Evolutionary conservation across 1,284 basidiomycete genomes (phyloP).

Genomic region (Porodaedalea pini): DNA sequence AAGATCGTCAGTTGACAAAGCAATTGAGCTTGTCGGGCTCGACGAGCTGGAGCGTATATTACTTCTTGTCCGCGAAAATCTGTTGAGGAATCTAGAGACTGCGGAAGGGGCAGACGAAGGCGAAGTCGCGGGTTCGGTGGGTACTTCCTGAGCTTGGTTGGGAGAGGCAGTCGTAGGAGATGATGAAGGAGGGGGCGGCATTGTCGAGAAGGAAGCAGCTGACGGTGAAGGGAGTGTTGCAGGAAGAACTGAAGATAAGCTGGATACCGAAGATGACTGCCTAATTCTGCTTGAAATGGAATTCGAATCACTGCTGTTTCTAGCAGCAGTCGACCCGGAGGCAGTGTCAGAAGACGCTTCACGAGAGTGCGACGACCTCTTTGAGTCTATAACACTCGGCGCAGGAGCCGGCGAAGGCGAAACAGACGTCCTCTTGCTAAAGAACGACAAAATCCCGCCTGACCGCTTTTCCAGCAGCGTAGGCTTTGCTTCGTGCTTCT

Average conservation of each 20-base stretch:
- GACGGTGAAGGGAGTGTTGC: conserved; percentile 6
- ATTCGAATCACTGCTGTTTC: conserved; percentile 34
- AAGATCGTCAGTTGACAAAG: conserved; percentile 66
- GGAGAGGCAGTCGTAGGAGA: background rate
- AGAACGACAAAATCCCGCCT: conserved; percentile 67
- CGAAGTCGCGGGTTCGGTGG: background rate
- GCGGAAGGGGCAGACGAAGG: conserved; percentile 20
- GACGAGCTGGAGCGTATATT: conserved; percentile 29
- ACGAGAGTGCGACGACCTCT: conserved; percentile 9
- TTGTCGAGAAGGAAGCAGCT: background rate
- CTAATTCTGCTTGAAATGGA: conserved; percentile 1
- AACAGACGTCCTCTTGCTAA: conserved; percentile 39
- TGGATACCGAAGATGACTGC: conserved; percentile 13
- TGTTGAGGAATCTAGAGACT: conserved; percentile 31
- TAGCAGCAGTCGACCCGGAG: conserved; percentile 20
- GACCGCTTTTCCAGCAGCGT: conserved; percentile 42
- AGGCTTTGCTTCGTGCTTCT: conserved; percentile 43
- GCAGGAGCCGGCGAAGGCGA: conserved; percentile 17
- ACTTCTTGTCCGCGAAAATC: conserved; percentile 53
- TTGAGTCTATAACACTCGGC: background rate
- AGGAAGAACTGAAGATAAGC: conserved; percentile 2
- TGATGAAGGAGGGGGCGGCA: background rate
- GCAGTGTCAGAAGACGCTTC: conserved; percentile 1
- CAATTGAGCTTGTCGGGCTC: conserved; percentile 46
- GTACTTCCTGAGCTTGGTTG: background rate